phyloP scores from a whole-genome alignment of 1,284 basidiomycete genomes.

The Cystobasidiaceae sp. region DNA sequence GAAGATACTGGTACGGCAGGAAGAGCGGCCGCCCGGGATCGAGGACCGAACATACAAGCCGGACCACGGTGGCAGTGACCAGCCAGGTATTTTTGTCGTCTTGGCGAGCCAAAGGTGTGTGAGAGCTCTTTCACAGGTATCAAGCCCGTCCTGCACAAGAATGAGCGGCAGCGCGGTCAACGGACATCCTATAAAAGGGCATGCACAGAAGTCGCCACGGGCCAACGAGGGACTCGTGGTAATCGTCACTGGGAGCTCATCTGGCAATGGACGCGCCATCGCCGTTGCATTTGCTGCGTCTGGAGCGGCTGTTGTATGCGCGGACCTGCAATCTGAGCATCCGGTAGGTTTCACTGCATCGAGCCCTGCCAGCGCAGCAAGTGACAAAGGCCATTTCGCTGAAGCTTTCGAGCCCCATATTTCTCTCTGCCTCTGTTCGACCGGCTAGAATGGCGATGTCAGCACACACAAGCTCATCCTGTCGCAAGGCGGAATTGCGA shows the following conservation, averaged over 20 bases:
- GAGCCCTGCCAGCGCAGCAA: too few relatives aligned
- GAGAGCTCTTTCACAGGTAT: too few relatives aligned
- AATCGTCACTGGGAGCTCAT: constrained; percentile 27
- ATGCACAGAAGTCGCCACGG: not conserved
- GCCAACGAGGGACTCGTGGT: constrained; percentile 24
- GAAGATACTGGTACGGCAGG: too few relatives aligned
- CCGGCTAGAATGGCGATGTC: constrained; percentile 15
- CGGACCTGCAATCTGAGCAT: constrained; percentile 18
- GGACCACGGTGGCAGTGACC: too few relatives aligned
- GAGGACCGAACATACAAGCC: too few relatives aligned
- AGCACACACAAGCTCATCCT: constrained; percentile 28
- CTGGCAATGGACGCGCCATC: constrained; percentile 31
- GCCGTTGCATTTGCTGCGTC: constrained; percentile 28
- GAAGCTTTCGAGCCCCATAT: not conserved
- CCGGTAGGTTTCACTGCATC: too few relatives aligned
- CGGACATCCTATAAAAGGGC: too few relatives aligned
- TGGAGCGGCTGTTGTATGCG: constrained; percentile 24
- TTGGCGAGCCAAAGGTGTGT: too few relatives aligned
- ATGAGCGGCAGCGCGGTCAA: too few relatives aligned
- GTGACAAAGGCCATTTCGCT: not conserved
- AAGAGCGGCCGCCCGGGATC: too few relatives aligned
- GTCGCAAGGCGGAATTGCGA: constrained; percentile 10
- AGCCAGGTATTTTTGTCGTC: too few relatives aligned
- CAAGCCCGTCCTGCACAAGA: too few relatives aligned
- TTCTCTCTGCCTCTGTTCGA: not conserved